Base-by-base conservation (phyloP, 2,329 filamentous ascomycete genomes). In the Metarhizium album region DNA sequence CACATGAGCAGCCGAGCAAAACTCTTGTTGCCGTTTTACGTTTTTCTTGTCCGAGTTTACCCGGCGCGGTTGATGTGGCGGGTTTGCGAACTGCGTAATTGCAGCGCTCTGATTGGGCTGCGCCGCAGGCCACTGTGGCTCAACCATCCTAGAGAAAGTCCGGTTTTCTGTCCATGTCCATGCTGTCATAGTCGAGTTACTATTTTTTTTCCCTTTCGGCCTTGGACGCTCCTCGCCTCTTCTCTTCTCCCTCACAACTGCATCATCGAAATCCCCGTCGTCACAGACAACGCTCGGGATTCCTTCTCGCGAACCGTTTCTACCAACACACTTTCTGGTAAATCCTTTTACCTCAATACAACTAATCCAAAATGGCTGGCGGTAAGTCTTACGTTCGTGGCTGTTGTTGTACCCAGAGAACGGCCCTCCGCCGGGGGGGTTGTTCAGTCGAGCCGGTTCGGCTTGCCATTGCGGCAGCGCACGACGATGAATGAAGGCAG, bases 281-380 rank as follows among this genome's bases (percentile, higher is more conserved):
- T 51, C 45, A n/a, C 29, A 45, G 38, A 47, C 38, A 33, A 2
- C 33, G 24, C 47, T 51, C 38, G 31, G 48, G 40, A 42, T 48
- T 52, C 46, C 53, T 49, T 43, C 56, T 55, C 27, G 53, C 48
- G 50, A 47, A 53, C 46, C 45, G 45, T 52, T 47, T 23, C 20
- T 23, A 43, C 40, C 20, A 43, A 43, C 24, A 43, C 33, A 35
- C 40, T 46, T 24, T 54, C 52, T 53, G 51, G 49, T 29, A 38
- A 49, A 22, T 52, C 42, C 42, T 47, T 37, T 51, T 46, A 54
- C 45, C 31, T 51, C 46, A 23, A 52, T 57, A 49, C 55, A 52
- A 56, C 55, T 52, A 57, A 52, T 57, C 57, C 65, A 72, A 63
- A 67, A 72, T 72, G 70, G 69, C 70, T 67, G 69, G 68, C 60